Conservation (phyloP, 2,329 filamentous ascomycete genomes). For the Fusarium nematophilum region DNA sequence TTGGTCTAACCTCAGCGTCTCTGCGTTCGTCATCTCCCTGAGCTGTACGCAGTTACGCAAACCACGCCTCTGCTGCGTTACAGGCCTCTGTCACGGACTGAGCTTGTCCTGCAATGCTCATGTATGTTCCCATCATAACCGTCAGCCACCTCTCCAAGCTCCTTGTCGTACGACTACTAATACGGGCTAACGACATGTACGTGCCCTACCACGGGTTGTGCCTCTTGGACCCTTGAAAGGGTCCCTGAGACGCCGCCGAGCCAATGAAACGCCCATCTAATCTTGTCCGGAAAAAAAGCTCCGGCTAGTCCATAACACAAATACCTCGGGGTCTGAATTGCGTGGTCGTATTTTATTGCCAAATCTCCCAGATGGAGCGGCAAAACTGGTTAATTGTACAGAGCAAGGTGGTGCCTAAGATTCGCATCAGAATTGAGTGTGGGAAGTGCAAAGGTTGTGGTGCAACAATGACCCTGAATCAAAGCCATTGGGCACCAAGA, state of each 20-base stretch:
- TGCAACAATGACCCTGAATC: slow-evolving; percentile 27
- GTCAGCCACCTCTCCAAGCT: slow-evolving; percentile 26
- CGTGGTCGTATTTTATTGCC: background rate
- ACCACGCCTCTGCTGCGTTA: background rate
- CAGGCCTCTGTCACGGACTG: slow-evolving; percentile 2
- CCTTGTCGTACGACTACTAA: slow-evolving; percentile 28
- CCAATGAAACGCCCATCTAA: slow-evolving; percentile 31
- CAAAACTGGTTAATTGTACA: slow-evolving; percentile 5
- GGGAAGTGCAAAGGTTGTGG: slow-evolving; percentile 30
- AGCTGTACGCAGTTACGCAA: background rate
- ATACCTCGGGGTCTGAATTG: slow-evolving; percentile 14
- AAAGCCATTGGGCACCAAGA: slow-evolving; percentile 27
- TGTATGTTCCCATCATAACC: slow-evolving; percentile 7
- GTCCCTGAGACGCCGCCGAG: slow-evolving; percentile 15
- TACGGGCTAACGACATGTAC: slow-evolving; percentile 36
- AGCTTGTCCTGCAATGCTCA: background rate
- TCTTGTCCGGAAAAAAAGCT: slow-evolving; percentile 37
- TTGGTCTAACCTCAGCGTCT: slow-evolving; percentile 6
- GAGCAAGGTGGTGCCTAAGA: slow-evolving; percentile 4
- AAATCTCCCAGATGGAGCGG: slow-evolving; percentile 3
- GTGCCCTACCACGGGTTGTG: slow-evolving; percentile 29
- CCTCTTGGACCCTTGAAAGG: slow-evolving; percentile 37
- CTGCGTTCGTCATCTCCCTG: background rate
- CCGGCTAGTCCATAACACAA: slow-evolving; percentile 30
- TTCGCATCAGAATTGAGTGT: slow-evolving; percentile 20